Base-by-base conservation (phyloP, 2,329 filamentous ascomycete genomes). In the Ceratocystis colombiana region DNA sequence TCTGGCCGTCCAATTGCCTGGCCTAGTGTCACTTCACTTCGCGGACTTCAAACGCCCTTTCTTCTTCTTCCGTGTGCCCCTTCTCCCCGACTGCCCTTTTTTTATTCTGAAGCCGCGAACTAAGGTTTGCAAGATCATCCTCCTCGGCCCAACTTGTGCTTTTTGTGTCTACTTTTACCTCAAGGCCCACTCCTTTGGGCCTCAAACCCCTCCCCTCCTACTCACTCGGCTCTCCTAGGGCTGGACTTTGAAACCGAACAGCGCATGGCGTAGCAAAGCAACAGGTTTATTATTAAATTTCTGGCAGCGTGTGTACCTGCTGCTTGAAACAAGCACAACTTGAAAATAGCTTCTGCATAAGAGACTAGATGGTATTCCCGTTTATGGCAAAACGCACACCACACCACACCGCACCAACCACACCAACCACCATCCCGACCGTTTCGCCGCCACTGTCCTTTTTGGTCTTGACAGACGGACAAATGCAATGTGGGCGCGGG, bases 341-440 rank as follows among this genome's bases (percentile, higher is more conserved):
- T 59, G 53, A 59, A 59, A 59, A 59, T 59, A 59, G n/a, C 5
- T 12, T 33, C 28, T 37, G 53, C 53, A 59, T 59, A 59, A 59
- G 28, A 53, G 48, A 53, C 20, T 53, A 20, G 33, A 10, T 53
- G 2, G 20, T 25, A 53, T 53, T 53, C 25, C 48, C 25, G 48
- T 25, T 53, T 53, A 53, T 53, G 48, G 48, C 20, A 53, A 25
- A 53, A 53, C 25, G 48, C 20, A 12, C 33, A 25, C 22, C 22
- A 5, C 33, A 3, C 15, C 22, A 22, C 22, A 22, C 22, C 22
- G 2, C 22, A 22, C 22, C 22, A 22, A 25, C 22, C 22, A 12
- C 33, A 3, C 15, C 22, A 22, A 33, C 25, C 15, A 30, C 53
- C 53, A 57, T 28, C 12, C 25, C 1, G 10, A 20, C 7, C 5